Evolutionary conservation across 2,329 filamentous ascomycete genomes (phyloP), one percentile per base, ranked within the genome.

Genomic region (Plectosphaerella sp.): DNA sequence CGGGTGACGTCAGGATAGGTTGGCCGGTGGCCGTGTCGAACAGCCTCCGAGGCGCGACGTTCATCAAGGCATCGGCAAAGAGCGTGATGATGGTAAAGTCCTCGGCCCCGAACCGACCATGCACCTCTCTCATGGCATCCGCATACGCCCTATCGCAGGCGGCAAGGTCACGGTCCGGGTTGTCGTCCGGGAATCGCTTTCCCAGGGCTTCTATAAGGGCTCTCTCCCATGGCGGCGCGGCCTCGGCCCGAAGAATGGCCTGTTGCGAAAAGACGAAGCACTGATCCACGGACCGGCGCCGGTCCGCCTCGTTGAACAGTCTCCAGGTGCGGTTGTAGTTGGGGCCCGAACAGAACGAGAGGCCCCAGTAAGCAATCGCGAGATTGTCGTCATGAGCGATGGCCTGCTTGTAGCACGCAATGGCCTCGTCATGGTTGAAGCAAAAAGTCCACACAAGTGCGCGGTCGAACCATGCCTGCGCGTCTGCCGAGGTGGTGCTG

Each of bases 391-490:
- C 78, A 48, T 71, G 63, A 3, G 59, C 55, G 16, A 77, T 71
- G 5, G 73, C 76, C 35, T 69, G 63, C 49, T 74, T 62, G 54
- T 79, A 82, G 60, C 78, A 81, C 35, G 59, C 57, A 14, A 69
- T 70, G 1, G 79, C 76, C 62, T 84, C 82, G 56, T 77, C 76
- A 57, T 84, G 80, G 54, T 84, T 83, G 67, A 84, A 85, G 5
- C 69, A 78, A 62, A 82, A 84, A n/a, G 68, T 71, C 81, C 82
- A 85, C 16, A 75, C 65, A 12, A 84, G 64, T 4, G 78, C 82
- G 8, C 79, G 74, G 58, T 82, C 69, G 61, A 84, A 84, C 80
- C 80, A 84, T n/a, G 52, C 63, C 59, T 82, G 77, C 1, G 78
- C 70, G 41, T 70, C 65, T 2, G 61, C 14, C 50, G 60, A 76